Evolutionary conservation across 345 rosid genomes (phyloP).

Genomic region (Brassica carinata): DNA sequence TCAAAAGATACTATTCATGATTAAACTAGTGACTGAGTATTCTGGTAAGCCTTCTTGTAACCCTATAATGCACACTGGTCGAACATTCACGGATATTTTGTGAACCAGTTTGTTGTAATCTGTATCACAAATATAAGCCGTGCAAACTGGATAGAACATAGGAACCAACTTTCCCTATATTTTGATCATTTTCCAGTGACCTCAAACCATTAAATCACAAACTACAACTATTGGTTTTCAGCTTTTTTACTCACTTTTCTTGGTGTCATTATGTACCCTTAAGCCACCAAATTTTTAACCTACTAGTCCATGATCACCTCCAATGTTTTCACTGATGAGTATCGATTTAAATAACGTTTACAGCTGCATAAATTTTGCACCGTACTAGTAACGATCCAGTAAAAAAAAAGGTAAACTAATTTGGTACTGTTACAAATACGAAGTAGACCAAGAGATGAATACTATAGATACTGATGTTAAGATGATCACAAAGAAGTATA

Average conservation of each 20-base stretch:
- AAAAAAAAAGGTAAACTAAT: neutral
- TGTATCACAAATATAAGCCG: neutral
- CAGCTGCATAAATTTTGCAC: slow-evolving; percentile 27
- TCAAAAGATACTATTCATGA: neutral
- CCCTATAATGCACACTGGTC: neutral
- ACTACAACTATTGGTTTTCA: neutral
- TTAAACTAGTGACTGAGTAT: neutral
- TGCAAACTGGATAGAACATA: neutral
- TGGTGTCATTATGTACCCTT: neutral
- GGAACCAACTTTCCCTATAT: neutral
- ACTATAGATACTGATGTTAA: slow-evolving; percentile 5
- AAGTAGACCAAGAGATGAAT: slow-evolving; percentile 8
- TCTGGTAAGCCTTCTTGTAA: neutral
- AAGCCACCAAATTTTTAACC: neutral
- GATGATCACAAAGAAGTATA: slow-evolving; percentile 23
- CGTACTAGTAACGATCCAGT: neutral
- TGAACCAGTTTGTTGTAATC: neutral
- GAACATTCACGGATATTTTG: neutral
- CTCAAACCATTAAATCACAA: neutral
- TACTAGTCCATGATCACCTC: neutral
- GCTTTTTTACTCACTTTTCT: neutral
- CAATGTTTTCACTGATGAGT: neutral
- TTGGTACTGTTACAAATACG: slow-evolving; percentile 12
- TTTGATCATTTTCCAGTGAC: neutral
- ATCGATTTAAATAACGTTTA: slow-evolving; percentile 5